Evolutionary conservation across 2,329 filamentous ascomycete species (phyloP).

Genomic region (Lecanicillium sp.): DNA sequence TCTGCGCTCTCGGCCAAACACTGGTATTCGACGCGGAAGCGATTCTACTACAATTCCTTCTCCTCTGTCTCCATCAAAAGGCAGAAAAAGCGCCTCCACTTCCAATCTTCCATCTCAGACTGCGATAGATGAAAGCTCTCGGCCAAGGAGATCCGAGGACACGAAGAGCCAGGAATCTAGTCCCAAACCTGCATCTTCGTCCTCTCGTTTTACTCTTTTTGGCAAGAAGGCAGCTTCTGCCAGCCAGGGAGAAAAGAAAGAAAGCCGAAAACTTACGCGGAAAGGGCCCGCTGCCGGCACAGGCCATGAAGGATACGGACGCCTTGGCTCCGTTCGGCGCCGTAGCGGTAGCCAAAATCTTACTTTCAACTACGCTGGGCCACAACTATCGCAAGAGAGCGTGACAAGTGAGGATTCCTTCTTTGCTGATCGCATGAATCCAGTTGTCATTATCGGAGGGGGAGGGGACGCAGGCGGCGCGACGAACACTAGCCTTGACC

Average conservation of each 20-base stretch:
- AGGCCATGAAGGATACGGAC: slow-evolving; percentile 80
- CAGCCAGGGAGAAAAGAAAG: slow-evolving; percentile 29
- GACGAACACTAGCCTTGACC: slow-evolving; percentile 43
- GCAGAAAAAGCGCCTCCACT: slow-evolving; percentile 21
- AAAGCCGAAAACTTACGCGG: slow-evolving; percentile 36
- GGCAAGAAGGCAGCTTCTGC: slow-evolving; percentile 59
- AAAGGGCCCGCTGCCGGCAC: slow-evolving; percentile 89
- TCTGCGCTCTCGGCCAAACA: slow-evolving; percentile 40
- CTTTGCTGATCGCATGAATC: slow-evolving; percentile 53
- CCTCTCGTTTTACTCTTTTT: slow-evolving; percentile 70
- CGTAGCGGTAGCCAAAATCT: slow-evolving; percentile 54
- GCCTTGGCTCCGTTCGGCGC: slow-evolving; percentile 52
- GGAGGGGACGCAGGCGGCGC: slow-evolving; percentile 47
- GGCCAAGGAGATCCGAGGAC: slow-evolving; percentile 5
- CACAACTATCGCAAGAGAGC: slow-evolving; percentile 44
- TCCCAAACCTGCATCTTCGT: slow-evolving; percentile 46
- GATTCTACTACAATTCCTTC: slow-evolving; percentile 24
- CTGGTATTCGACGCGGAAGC: slow-evolving; percentile 37
- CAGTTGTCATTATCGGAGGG: slow-evolving; percentile 59
- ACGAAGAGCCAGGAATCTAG: slow-evolving; percentile 26
- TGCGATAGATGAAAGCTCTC: neutral
- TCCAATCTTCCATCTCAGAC: slow-evolving; percentile 17
- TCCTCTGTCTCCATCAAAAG: slow-evolving; percentile 21
- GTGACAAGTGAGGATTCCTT: slow-evolving; percentile 46
- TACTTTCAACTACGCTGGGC: slow-evolving; percentile 34